Evolutionary conservation across 1,139 yeast genomes (phyloP), one percentile per base, ranked within the genome.

Genomic region (Magnusiomyces magnusii): DNA sequence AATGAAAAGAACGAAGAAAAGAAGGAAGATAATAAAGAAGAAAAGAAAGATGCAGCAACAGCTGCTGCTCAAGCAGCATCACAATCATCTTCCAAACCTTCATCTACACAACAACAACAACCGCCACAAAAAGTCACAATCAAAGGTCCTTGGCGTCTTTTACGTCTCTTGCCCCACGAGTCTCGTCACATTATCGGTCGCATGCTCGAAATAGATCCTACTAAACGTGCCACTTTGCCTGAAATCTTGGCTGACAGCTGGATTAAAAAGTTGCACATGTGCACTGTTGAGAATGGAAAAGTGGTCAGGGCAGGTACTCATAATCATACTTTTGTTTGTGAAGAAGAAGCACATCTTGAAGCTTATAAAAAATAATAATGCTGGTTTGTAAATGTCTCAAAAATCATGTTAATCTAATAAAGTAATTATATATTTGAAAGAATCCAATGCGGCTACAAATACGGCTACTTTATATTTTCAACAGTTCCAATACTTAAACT

Each of bases 141-240:
- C 57, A 69, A 69, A 54, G 99, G 99, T 0, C 97, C 98, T 1
- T 90, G 93, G 78, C 78, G 98, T 66, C 76, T 95, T 63, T 78
- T 93, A 78, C 81, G 97, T 67, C 77, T 93, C 63, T 76, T 95
- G 55, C 99, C 99, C 1, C 87, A 85, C 65, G 91, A 91, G 2
- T 81, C 96, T 21, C 80, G 98, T 65, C 88, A 87, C 9, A 79
- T 93, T 13, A 80, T 93, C 52, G 83, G 85, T 31, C 78, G 78
- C 54, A 91, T 93, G 89, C 77, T 93, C 34, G 82, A 78, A 55
- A 72, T 90, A 3, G 86, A 87, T 63, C 90, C 96, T 1, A 68
- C 65, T 3, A 77, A 80, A 63, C 81, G 99, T 63, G 88, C 93
- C 1, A 77, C 86, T 0, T 73, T 93, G 69, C 80, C 80, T 34